Evolutionary conservation across 495 filamentous ascomycete genomes (phyloP).

Genomic region (Hyaloscypha finlandica): DNA sequence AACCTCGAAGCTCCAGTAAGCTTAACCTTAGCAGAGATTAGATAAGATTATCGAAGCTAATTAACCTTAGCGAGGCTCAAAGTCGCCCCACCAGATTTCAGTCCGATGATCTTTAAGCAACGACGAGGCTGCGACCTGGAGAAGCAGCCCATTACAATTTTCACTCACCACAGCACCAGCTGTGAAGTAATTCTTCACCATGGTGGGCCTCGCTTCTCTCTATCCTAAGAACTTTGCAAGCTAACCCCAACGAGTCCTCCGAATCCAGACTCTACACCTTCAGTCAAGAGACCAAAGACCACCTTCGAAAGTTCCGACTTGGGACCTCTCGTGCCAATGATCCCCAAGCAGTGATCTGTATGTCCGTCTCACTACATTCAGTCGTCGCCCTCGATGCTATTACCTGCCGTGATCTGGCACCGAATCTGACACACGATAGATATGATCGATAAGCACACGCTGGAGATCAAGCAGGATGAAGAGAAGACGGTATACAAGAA

Average conservation of each 20-base stretch:
- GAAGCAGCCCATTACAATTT: background rate
- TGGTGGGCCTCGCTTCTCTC: conserved; percentile 2
- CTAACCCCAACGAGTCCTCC: conserved; percentile 56
- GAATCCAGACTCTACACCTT: conserved; percentile 93
- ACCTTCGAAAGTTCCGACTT: conserved; percentile 89
- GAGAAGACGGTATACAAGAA: conserved; percentile 71
- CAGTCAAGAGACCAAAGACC: conserved; percentile 81
- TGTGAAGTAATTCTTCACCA: conserved; percentile 6
- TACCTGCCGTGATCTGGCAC: background rate
- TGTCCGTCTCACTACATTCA: conserved; percentile 43
- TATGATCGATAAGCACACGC: conserved; percentile 79
- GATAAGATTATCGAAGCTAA: conserved; percentile 13
- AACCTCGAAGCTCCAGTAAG: background rate
- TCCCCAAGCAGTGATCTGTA: conserved; percentile 93
- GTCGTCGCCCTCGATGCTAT: background rate
- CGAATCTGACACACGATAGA: conserved; percentile 47
- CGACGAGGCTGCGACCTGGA: background rate
- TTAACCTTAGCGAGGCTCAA: conserved; percentile 4
- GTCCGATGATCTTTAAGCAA: background rate
- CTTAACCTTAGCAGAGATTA: background rate
- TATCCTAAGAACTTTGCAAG: background rate
- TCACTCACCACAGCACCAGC: background rate
- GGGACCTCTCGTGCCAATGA: conserved; percentile 84
- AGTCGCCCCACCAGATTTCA: conserved; percentile 1
- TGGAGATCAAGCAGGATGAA: conserved; percentile 83